These are phyloP conservation scores for Cyclotella sp. DNA, from an alignment of 108 stramenopile species.

Conservation along the genomic window DNA sequence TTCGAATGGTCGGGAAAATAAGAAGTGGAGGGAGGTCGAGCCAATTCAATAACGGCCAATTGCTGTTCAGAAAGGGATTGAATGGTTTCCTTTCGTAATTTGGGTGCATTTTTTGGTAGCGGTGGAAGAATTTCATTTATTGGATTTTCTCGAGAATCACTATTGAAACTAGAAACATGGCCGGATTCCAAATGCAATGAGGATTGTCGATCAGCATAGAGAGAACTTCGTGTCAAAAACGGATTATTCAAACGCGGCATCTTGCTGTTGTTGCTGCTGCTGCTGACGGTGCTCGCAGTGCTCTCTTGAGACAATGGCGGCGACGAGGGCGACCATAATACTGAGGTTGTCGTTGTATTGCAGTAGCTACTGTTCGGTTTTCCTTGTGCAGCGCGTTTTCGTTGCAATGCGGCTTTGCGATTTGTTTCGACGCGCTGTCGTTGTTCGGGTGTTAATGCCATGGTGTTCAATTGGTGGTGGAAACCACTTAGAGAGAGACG, in stretches of 20 bases:
- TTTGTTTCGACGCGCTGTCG: background rate
- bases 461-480: background rate
- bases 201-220: too few species aligned
- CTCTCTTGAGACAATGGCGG: background rate
- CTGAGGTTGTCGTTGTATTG: background rate
- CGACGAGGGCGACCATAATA: background rate
- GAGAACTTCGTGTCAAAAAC: too few species aligned
- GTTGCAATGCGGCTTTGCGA: background rate
- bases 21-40: conserved; percentile 4
- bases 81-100: conserved; percentile 1
- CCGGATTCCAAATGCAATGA: background rate
- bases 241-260: too few species aligned
- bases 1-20: background rate
- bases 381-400: background rate
- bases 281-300: background rate
- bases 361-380: background rate
- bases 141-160: background rate
- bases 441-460: background rate
- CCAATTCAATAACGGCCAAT: conserved; percentile 3
- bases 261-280: too few species aligned
- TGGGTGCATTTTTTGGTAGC: conserved; percentile 5
- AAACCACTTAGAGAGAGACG: too few species aligned
- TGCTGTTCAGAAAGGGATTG: conserved; percentile 8
- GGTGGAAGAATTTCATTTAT: background rate
- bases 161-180: background rate